phyloP scores from a whole-genome alignment of 2,329 filamentous ascomycete genomes.

The Calycina marina region DNA sequence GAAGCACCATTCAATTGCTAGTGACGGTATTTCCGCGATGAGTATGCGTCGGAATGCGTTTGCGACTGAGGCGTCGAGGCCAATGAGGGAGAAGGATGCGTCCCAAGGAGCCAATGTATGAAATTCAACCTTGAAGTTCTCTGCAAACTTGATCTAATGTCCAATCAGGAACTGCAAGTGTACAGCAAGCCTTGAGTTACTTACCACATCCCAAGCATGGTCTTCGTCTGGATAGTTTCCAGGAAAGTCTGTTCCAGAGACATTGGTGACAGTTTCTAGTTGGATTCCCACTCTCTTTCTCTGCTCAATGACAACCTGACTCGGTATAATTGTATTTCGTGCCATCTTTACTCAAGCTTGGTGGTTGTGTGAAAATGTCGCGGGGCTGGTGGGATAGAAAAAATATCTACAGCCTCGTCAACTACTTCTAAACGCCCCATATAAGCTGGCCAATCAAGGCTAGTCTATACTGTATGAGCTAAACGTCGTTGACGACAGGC shows the following conservation, averaged over 20 bases:
- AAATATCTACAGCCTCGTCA: no score
- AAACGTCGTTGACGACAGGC: no score
- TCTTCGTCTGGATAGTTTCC: constrained; percentile 84
- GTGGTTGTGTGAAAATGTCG: no score
- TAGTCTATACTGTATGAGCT: no score
- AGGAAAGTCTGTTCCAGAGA: constrained; percentile 82
- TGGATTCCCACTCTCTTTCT: constrained; percentile 85
- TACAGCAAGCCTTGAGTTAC: no score
- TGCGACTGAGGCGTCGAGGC: constrained; percentile 81
- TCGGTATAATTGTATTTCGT: neutral
- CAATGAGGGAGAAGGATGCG: constrained; percentile 79
- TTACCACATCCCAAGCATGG: constrained; percentile 51
- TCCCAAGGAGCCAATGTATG: constrained; percentile 69
- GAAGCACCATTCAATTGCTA: constrained; percentile 89
- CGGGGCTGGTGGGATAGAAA: no score
- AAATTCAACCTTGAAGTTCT: constrained; percentile 61
- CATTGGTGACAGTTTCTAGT: constrained; percentile 78
- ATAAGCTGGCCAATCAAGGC: no score
- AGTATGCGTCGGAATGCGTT: constrained; percentile 97
- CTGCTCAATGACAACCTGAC: neutral
- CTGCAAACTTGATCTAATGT: constrained; percentile 52
- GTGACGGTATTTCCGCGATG: constrained; percentile 82
- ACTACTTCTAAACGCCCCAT: no score
- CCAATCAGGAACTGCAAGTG: no score
- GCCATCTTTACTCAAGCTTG: no score